Conservation (phyloP, 2,329 filamentous ascomycete genomes). For the Neospermospora avenae region DNA sequence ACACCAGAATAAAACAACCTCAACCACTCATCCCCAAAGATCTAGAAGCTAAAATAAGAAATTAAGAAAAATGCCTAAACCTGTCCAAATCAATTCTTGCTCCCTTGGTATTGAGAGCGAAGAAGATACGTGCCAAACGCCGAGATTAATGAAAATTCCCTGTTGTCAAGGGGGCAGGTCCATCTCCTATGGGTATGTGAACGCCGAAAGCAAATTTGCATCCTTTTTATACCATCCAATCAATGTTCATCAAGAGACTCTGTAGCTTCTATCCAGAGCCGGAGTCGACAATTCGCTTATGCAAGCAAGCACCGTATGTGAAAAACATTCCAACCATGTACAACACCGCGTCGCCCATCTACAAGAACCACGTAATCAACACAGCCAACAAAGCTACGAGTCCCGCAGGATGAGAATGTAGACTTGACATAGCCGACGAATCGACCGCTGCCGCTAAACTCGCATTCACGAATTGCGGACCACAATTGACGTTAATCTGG, state of each 20-base stretch:
- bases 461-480: conserved; percentile 54
- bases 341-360: background rate
- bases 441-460: conserved; percentile 40
- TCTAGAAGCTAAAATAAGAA: background rate
- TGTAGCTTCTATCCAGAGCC: no score
- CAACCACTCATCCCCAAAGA: no score
- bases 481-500: conserved; percentile 67
- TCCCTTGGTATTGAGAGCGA: conserved; percentile 28
- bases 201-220: background rate
- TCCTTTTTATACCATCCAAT: conserved; percentile 3
- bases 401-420: background rate
- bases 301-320: background rate
- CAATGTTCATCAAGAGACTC: background rate
- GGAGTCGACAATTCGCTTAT: background rate
- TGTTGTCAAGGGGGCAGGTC: background rate
- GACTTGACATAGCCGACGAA: background rate
- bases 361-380: conserved; percentile 22
- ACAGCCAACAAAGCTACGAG: conserved; percentile 20
- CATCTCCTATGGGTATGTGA: conserved; percentile 9
- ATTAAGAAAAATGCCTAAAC: background rate
- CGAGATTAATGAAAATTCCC: background rate
- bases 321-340: background rate
- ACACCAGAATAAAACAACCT: no score
- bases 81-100: conserved; percentile 17
- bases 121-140: conserved; percentile 10